Base-by-base conservation (phyloP, 306 rosid genomes). In the Clitoria ternatea region DNA sequence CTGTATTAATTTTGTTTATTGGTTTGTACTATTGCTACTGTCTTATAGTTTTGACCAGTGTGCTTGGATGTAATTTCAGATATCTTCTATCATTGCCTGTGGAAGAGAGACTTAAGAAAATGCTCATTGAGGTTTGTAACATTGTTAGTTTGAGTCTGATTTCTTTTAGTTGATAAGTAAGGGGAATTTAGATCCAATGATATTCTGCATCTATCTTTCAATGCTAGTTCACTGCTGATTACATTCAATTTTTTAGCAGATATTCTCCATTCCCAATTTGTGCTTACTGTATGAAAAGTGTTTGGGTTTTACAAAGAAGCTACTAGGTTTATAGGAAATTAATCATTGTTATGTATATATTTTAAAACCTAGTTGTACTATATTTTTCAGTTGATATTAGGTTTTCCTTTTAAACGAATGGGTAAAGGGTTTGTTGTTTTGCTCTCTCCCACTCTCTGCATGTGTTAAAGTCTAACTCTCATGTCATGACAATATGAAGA, bases 101-200 rank as follows among this genome's bases (percentile, higher is more conserved):
- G 70, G 97, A 89, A 62, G 94, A 87, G 30, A 95, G 97, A 45
- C 90, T 94, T 33, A 69, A 87, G 87, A 82, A 79, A 73, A 66
- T 90, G 60, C 82, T 91, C n/a, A n/a, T n/a, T 24, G 87, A 90
- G 99, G 99, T 94, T 79, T 69, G 96, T 85, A 44, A 49, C 79
- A 52, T 74, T 49, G 33, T n/a, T n/a, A n/a, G n/a, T 64, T 77
- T 65, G 40, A 64, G 66, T 60, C 62, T 45, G 29, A 43, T 73
- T 52, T 66, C 35, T 45, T 50, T 56, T 20, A 72, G 60, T 61
- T 64, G 44, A 55, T 26, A n/a, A n/a, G n/a, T n/a, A 36, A 53
- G 66, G 43, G 32, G 9, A 53, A n/a, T n/a, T n/a, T n/a, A n/a
- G n/a, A n/a, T n/a, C n/a, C n/a, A n/a, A n/a, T n/a, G n/a, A n/a